These are phyloP conservation scores for Parathielavia hyrcaniae DNA, from an alignment of 495 filamentous ascomycete genomes.

Conservation along the genomic window DNA sequence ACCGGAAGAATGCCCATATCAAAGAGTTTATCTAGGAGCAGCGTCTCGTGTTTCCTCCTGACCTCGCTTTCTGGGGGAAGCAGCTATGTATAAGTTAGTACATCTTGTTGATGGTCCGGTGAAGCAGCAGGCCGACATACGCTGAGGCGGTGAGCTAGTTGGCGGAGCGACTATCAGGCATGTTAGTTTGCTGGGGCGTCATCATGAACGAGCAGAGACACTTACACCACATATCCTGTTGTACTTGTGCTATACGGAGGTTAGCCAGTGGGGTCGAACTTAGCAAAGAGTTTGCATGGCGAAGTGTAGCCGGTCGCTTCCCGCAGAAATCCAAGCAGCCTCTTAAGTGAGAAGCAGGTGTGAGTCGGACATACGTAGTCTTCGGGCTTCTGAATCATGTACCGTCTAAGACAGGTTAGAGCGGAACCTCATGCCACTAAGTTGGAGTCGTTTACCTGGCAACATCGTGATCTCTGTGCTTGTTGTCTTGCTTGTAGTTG, in stretches of 20 bases:
- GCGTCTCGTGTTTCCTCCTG: constrained; percentile 70
- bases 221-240: constrained; percentile 71
- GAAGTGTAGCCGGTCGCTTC: neutral
- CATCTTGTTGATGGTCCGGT: neutral
- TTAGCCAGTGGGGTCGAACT: constrained; percentile 9
- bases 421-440: neutral
- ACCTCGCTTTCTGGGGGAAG: constrained; percentile 72
- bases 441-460: constrained; percentile 35
- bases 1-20: constrained; percentile 73
- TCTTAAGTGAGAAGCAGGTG: neutral
- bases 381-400: constrained; percentile 76
- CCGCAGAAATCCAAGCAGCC: neutral
- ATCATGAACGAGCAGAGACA: neutral
- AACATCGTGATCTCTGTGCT: constrained; percentile 71
- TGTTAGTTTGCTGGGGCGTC: constrained; percentile 15
- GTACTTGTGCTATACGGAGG: constrained; percentile 64
- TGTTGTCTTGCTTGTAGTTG: constrained; percentile 81
- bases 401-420: constrained; percentile 50
- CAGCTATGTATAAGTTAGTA: constrained; percentile 39
- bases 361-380: constrained; percentile 42
- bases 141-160: constrained; percentile 71
- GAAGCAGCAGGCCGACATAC: constrained; percentile 17
- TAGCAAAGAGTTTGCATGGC: constrained; percentile 38
- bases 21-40: constrained; percentile 82
- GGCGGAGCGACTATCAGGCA: constrained; percentile 56